Evolutionary conservation across 2,329 filamentous ascomycete genomes (phyloP), one percentile per base, ranked within the genome.

Genomic region (Ophiocordyceps unilateralis): DNA sequence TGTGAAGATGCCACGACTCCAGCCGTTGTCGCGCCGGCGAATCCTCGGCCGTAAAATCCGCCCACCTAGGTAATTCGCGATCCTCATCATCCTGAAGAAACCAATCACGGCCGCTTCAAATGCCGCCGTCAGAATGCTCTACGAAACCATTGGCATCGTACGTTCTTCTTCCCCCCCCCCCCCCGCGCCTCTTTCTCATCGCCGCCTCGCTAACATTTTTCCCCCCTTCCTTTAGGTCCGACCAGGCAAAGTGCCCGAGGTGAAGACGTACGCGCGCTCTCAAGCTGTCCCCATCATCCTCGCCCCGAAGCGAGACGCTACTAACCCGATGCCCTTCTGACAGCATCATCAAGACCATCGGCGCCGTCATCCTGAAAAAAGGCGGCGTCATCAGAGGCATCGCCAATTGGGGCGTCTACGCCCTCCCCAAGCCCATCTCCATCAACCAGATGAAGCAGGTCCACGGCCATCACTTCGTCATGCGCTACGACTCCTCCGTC

Each of bases 91-190:
- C 28, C 10, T 9, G 4, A 30, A 15, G n/a, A 30, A 15, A 19
- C 34, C 26, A 40, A 43, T 40, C 23, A n/a, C 39, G 42, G 46
- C 28, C 28, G 49, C 51, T 11, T 26, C 23, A 51, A 49, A 63
- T 57, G 56, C 53, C 53, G 53, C 52, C 54, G 49, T 52, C 58
- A 71, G 61, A 51, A 95, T 98, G 91, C 70, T 98, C 67, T 98
- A 98, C 72, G 91, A 98, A 69, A 70, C 96, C 58, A 91, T 98
- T 64, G 91, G 84, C 62, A 81, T 95, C 66, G 91, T 95, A 68
- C 56, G 81, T 68, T 11, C n/a, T 4, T n/a, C 8, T 5, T 40
- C 9, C 14, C 12, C 4, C 1, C 12, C 32, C 19, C 23, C 34
- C 37, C 28, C 41, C n/a, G n/a, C n/a, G n/a, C n/a, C n/a, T n/a